phyloP scores from a whole-genome alignment of 129 eudicot genomes.

The Gnaphalium uliginosum region DNA sequence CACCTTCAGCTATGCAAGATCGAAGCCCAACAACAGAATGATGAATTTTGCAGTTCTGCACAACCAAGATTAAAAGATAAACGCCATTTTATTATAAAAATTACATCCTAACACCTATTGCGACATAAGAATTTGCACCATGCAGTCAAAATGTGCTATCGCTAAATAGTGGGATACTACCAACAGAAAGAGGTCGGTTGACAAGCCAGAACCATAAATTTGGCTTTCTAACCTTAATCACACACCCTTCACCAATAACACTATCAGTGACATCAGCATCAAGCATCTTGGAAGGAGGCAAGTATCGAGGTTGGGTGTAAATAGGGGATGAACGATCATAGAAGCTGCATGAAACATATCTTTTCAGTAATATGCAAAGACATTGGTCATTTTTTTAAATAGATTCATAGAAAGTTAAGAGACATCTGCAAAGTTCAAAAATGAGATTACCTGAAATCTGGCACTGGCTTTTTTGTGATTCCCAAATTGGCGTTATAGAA shows the following conservation, averaged over 20 bases:
- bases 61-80: constrained; percentile 21
- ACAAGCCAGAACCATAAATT: constrained; percentile 8
- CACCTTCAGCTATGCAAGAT: constrained; percentile 94
- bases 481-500: constrained; percentile 91
- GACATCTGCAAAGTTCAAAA: not conserved
- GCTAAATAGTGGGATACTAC: not conserved
- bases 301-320: constrained; percentile 93
- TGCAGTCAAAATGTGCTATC: not conserved
- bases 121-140: not conserved
- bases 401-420: constrained; percentile 14
- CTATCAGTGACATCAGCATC: constrained; percentile 98
- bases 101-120: not conserved
- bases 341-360: constrained; percentile 56
- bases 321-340: constrained; percentile 96
- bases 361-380: constrained; percentile 5
- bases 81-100: not conserved
- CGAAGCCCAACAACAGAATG: constrained; percentile 97
- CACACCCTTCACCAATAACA: constrained; percentile 98
- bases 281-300: constrained; percentile 99
- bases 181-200: not conserved
- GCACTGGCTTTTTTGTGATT: constrained; percentile 91
- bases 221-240: constrained; percentile 76
- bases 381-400: not conserved
- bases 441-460: constrained; percentile 75
- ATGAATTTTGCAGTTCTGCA: constrained; percentile 94